Evolutionary conservation across 129 eudicot species (phyloP).

Genomic region (Lactuca sativa): DNA sequence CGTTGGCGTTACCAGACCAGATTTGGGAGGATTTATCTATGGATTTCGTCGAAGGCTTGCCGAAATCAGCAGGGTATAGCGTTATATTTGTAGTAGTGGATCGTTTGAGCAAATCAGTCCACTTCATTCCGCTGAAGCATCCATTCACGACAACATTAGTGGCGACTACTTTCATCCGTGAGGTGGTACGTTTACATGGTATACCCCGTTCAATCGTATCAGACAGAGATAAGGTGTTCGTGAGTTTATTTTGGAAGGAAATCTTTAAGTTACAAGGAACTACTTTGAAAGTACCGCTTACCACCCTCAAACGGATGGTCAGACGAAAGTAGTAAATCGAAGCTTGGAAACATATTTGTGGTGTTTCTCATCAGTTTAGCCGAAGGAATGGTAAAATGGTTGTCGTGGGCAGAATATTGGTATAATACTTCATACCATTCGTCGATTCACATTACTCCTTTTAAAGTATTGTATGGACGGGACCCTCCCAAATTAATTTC

Average conservation of each 20-base stretch:
- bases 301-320: background rate
- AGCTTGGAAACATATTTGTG: background rate
- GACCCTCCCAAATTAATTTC: background rate
- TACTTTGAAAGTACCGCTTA: background rate
- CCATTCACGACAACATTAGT: no score
- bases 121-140: no score
- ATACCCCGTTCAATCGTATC: no score
- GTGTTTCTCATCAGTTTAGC: background rate
- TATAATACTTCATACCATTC: background rate
- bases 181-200: no score
- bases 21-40: background rate
- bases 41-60: background rate
- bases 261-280: no score
- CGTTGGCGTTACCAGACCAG: background rate
- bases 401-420: background rate
- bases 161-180: no score
- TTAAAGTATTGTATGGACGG: background rate
- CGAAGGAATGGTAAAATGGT: background rate
- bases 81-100: no score
- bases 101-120: no score
- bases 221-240: no score
- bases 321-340: background rate
- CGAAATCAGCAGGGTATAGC: background rate
- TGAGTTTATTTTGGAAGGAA: no score
- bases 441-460: no score